phyloP scores from a whole-genome alignment of 768 basidiomycete genomes.

The Dendrothele bispora region DNA sequence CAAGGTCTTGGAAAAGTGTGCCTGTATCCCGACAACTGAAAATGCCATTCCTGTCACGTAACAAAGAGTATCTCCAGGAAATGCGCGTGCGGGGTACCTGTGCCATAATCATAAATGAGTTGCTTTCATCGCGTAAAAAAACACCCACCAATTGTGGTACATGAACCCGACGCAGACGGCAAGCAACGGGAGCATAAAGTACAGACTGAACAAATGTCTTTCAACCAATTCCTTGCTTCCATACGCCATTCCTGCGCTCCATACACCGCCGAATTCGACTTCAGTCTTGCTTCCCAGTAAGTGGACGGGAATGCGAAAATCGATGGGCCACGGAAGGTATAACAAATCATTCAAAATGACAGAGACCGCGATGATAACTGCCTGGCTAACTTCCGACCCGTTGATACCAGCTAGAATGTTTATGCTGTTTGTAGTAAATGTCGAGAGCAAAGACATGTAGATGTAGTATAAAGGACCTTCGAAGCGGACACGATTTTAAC shows the following conservation, averaged over 20 bases:
- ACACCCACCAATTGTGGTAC: slow-evolving; percentile 91
- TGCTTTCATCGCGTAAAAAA: not conserved
- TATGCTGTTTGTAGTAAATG: slow-evolving; percentile 96
- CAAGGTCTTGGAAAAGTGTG: slow-evolving; percentile 95
- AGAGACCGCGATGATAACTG: slow-evolving; percentile 87
- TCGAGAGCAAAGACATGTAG: slow-evolving; percentile 95
- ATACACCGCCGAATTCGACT: slow-evolving; percentile 74
- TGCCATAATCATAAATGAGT: slow-evolving; percentile 5
- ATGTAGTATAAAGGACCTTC: slow-evolving; percentile 96
- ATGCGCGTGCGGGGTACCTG: slow-evolving; percentile 95
- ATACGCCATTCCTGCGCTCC: slow-evolving; percentile 82
- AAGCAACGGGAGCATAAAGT: slow-evolving; percentile 95
- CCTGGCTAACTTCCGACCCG: slow-evolving; percentile 93
- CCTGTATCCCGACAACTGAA: slow-evolving; percentile 95
- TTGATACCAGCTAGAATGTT: slow-evolving; percentile 99
- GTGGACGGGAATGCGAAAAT: slow-evolving; percentile 70
- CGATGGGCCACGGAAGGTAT: slow-evolving; percentile 88
- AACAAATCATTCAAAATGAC: slow-evolving; percentile 91
- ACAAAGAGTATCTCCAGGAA: slow-evolving; percentile 96
- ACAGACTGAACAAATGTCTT: slow-evolving; percentile 92
- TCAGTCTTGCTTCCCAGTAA: slow-evolving; percentile 66
- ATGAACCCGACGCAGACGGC: slow-evolving; percentile 89
- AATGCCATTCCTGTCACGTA: slow-evolving; percentile 99
- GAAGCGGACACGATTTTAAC: slow-evolving; percentile 2
- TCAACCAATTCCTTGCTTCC: slow-evolving; percentile 87